A percentile compares a stretch with the other conserved stretches of the same genome.
Evolutionary conservation across 805 yeast genomes (phyloP).

Genomic region (Brettanomyces naardenensis): DNA sequence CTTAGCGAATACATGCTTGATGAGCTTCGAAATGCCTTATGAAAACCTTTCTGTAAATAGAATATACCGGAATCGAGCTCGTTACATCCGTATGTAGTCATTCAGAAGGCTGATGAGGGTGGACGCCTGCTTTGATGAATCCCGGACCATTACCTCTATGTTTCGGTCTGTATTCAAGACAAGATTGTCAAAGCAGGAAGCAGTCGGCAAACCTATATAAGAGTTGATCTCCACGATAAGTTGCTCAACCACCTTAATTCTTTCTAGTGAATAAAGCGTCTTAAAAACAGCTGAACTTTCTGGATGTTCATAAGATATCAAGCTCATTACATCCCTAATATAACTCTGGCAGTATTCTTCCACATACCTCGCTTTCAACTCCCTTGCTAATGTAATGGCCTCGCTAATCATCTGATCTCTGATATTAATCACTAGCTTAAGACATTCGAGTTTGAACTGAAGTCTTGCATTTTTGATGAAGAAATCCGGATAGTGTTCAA

Average conservation of each 20-base stretch:
- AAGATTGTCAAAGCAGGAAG: no score
- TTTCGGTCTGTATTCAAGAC: no score
- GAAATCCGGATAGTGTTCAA: slow-evolving; percentile 27
- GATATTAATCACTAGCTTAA: slow-evolving; percentile 35
- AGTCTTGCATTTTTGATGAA: slow-evolving; percentile 26
- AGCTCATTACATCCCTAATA: slow-evolving; percentile 38
- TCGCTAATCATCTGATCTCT: slow-evolving; percentile 17
- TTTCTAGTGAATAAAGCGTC: slow-evolving; percentile 28
- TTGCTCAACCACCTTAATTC: slow-evolving; percentile 31
- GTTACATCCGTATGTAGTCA: no score
- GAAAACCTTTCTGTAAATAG: not conserved
- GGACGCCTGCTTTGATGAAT: no score
- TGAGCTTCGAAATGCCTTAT: slow-evolving; percentile 21
- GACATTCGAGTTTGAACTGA: slow-evolving; percentile 34
- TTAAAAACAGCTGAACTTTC: slow-evolving; percentile 27
- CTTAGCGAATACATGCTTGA: slow-evolving; percentile 45
- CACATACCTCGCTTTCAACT: slow-evolving; percentile 25
- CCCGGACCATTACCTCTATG: no score
- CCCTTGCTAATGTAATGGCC: slow-evolving; percentile 33
- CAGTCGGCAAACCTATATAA: no score
- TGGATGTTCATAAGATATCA: slow-evolving; percentile 49
- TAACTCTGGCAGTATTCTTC: slow-evolving; percentile 26
- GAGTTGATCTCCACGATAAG: no score
- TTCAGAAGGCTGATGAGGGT: no score
- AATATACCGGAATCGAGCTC: no score